Conservation (phyloP, 148 eudicot genomes). For the Bassia scoparia region DNA sequence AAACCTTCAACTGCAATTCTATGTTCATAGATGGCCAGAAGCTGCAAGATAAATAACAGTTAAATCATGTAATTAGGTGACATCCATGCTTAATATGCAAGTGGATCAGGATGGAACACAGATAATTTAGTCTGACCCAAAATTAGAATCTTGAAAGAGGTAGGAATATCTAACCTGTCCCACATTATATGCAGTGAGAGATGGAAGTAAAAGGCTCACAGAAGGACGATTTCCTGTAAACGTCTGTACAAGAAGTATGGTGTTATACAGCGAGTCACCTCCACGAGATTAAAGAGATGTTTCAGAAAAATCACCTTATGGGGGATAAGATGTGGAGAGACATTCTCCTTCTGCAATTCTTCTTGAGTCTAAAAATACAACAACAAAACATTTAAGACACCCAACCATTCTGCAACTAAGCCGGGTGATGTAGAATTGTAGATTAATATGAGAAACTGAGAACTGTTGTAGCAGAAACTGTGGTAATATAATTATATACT, state of each 20-base stretch:
- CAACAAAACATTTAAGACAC: conserved; percentile 19
- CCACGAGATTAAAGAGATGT: background rate
- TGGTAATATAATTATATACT: background rate
- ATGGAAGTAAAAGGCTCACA: conserved; percentile 86
- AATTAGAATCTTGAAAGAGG: background rate
- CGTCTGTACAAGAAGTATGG: conserved; percentile 50
- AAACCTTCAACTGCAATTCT: conserved; percentile 96
- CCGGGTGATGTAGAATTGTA: background rate
- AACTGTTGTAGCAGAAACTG: background rate
- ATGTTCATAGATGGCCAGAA: conserved; percentile 92
- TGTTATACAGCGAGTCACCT: background rate
- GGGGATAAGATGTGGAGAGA: conserved; percentile 68
- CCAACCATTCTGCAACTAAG: background rate
- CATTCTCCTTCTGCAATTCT: conserved; percentile 77
- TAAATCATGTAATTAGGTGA: background rate
- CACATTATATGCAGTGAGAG: conserved; percentile 73
- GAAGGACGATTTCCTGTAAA: conserved; percentile 98
- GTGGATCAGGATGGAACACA: background rate
- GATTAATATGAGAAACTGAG: conserved; percentile 8
- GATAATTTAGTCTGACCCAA: background rate
- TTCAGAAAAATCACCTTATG: conserved; percentile 61
- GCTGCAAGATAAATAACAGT: conserved; percentile 40
- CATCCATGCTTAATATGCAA: background rate
- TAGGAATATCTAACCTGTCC: conserved; percentile 68
- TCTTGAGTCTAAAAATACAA: conserved; percentile 61